Conservation (phyloP, 2,329 filamentous ascomycete genomes). For the Aurifilum marmelostoma region DNA sequence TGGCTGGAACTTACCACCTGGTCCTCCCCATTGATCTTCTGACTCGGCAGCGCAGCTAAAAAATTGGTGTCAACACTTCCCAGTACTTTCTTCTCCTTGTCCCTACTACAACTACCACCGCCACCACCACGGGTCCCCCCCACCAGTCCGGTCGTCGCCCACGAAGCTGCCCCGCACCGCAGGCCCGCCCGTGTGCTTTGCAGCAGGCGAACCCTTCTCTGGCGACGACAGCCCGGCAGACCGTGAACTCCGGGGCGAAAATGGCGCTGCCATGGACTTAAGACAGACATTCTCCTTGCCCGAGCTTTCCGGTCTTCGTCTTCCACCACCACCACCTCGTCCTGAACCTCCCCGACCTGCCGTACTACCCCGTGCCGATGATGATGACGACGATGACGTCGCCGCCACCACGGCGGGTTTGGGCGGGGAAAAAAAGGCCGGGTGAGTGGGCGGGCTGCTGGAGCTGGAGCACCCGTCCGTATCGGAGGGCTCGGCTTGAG, state of each 20-base stretch:
- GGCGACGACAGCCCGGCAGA: not conserved
- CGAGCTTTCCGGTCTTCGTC: not conserved
- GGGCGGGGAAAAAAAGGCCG: slow-evolving; percentile 19
- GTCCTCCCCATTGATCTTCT: not conserved
- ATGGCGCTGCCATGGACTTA: slow-evolving; percentile 24
- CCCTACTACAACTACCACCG: not conserved
- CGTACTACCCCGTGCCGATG: not conserved
- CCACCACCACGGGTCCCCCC: not conserved
- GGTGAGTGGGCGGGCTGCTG: slow-evolving; percentile 26
- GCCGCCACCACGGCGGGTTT: not conserved
- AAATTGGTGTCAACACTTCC: slow-evolving; percentile 27
- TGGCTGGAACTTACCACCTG: slow-evolving; percentile 9
- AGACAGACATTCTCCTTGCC: slow-evolving; percentile 26
- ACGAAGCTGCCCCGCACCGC: slow-evolving; percentile 23
- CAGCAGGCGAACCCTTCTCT: slow-evolving; percentile 7
- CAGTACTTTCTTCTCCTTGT: not conserved
- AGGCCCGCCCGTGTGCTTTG: slow-evolving; percentile 9
- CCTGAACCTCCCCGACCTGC: not conserved
- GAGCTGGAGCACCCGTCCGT: slow-evolving; percentile 15
- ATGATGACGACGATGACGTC: not conserved
- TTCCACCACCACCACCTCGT: not conserved
- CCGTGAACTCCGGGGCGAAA: slow-evolving; percentile 18
- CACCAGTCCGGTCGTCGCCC: slow-evolving; percentile 13
- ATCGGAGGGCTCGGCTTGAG: slow-evolving; percentile 16
- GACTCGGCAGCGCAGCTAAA: slow-evolving; percentile 21